Conservation (phyloP, 1,284 basidiomycete species). For the Heliocybe sulcata region DNA sequence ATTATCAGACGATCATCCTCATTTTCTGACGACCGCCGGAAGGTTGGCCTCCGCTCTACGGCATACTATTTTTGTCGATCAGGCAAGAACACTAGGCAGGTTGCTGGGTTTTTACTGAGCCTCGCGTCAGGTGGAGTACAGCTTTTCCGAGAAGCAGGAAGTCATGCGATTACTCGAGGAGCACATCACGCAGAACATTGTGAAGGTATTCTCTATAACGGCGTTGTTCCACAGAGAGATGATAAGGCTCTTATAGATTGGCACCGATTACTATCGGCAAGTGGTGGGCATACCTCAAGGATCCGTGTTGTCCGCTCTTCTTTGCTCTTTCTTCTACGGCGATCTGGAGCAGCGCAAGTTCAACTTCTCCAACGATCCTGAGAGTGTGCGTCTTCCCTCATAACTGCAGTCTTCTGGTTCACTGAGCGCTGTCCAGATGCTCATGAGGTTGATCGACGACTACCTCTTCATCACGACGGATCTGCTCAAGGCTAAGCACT, state of each 20-base stretch:
- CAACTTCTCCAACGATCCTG: conserved; percentile 47
- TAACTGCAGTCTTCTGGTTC: neutral
- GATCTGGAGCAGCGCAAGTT: conserved; percentile 72
- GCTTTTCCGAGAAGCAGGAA: conserved; percentile 45
- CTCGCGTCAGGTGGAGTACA: conserved; percentile 59
- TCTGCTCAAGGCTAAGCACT: conserved; percentile 53
- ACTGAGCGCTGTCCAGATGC: conserved; percentile 36
- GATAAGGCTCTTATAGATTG: conserved; percentile 54
- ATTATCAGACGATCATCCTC: conserved; percentile 65
- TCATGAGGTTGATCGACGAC: conserved; percentile 90
- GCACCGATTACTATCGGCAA: conserved; percentile 74
- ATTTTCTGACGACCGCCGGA: conserved; percentile 65
- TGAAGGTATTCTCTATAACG: conserved; percentile 49
- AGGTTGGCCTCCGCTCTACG: conserved; percentile 60
- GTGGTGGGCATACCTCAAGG: conserved; percentile 94
- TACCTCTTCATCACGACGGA: conserved; percentile 86
- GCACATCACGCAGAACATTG: conserved; percentile 88
- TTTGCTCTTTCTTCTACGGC: conserved; percentile 94
- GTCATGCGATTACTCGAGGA: conserved; percentile 75
- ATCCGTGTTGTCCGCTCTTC: conserved; percentile 80
- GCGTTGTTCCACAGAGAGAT: neutral
- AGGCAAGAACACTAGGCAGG: conserved; percentile 34
- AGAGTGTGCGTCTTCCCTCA: conserved; percentile 48
- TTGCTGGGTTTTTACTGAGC: neutral
- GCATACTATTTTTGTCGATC: conserved; percentile 82